phyloP scores from a whole-genome alignment of 805 yeast genomes.

The Yarrowia divulgata region DNA sequence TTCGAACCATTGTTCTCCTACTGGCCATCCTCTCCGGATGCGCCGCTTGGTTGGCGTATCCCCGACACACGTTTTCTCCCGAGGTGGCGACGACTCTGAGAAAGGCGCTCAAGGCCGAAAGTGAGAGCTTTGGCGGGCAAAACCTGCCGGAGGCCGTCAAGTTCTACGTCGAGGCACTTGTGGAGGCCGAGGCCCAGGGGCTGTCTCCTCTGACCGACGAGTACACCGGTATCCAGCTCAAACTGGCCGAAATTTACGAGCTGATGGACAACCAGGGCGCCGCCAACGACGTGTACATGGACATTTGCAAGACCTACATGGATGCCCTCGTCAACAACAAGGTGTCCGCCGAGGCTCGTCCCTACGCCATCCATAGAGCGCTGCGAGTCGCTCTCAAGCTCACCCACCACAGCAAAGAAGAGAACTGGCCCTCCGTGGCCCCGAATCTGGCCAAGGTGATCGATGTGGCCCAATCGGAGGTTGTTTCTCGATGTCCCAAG shows the following conservation, averaged over 20 bases:
- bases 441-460: slow-evolving; percentile 46
- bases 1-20: neutral
- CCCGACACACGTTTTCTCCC: slow-evolving; percentile 56
- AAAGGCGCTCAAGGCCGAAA: slow-evolving; percentile 83
- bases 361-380: slow-evolving; percentile 72
- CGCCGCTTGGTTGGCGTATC: slow-evolving; percentile 7
- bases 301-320: slow-evolving; percentile 63
- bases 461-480: slow-evolving; percentile 70
- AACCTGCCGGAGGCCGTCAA: slow-evolving; percentile 74
- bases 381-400: slow-evolving; percentile 72
- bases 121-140: slow-evolving; percentile 62
- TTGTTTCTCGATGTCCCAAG: slow-evolving; percentile 50
- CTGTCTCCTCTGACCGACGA: slow-evolving; percentile 72
- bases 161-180: slow-evolving; percentile 75
- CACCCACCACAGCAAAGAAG: slow-evolving; percentile 60
- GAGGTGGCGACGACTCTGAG: slow-evolving; percentile 75
- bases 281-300: slow-evolving; percentile 72
- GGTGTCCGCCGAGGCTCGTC: slow-evolving; percentile 54
- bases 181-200: slow-evolving; percentile 62
- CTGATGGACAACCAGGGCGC: slow-evolving; percentile 65
- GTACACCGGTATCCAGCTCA: slow-evolving; percentile 89
- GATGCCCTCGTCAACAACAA: slow-evolving; percentile 58
- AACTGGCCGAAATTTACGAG: slow-evolving; percentile 87
- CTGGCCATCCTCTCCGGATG: slow-evolving; percentile 4
- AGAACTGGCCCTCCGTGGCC: slow-evolving; percentile 50